Evolutionary conservation across 2,329 filamentous ascomycete species (phyloP).

Genomic region (Fusarium sp.): DNA sequence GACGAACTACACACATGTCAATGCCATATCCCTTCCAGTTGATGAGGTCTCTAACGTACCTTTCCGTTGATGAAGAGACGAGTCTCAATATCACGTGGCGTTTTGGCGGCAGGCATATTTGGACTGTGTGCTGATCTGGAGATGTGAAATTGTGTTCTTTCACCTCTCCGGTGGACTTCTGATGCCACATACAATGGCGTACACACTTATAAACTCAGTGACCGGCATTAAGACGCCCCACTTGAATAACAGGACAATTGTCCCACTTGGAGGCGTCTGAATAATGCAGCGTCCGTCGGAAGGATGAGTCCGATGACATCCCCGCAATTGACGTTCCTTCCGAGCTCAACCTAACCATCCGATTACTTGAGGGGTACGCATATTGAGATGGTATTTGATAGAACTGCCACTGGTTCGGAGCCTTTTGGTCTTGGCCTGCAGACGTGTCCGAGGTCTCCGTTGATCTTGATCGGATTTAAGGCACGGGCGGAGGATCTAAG

Average conservation of each 20-base stretch:
- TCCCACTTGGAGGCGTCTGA: not conserved
- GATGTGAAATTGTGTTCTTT: not conserved
- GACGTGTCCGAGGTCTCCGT: not conserved
- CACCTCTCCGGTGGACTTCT: not conserved
- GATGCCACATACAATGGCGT: not conserved
- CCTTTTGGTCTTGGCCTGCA: not conserved
- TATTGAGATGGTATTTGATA: too few relatives aligned
- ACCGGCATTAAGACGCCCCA: not conserved
- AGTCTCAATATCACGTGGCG: not conserved
- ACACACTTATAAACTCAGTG: not conserved
- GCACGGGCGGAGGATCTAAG: not conserved
- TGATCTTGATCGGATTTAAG: not conserved
- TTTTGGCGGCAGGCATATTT: not conserved
- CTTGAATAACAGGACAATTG: not conserved
- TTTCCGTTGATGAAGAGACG: not conserved
- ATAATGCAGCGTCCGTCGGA: not conserved
- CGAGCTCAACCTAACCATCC: not conserved
- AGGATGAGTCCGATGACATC: not conserved
- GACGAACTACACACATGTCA: not conserved
- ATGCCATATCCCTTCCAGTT: accelerated
- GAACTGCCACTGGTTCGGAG: not conserved
- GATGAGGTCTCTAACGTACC: accelerated
- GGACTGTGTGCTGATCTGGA: not conserved
- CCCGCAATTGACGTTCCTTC: not conserved
- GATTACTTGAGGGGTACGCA: not conserved